Evolutionary conservation across 2,329 filamentous ascomycete genomes (phyloP).

Genomic region (Aureobasidium sp.): DNA sequence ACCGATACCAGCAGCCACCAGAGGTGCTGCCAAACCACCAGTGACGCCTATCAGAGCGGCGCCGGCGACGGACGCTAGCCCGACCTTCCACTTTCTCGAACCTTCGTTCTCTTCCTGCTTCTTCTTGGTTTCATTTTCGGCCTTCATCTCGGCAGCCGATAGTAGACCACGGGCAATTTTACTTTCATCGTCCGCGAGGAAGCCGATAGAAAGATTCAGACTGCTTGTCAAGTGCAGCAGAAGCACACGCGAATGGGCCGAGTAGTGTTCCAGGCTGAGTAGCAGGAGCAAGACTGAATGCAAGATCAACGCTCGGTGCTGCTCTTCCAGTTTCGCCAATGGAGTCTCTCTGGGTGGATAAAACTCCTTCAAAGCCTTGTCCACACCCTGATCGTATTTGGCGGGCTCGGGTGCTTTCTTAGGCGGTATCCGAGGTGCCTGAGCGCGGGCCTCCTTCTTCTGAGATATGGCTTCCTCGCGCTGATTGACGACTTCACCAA

Average conservation of each 20-base stretch:
- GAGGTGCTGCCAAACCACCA: constrained; percentile 67
- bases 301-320: constrained; percentile 31
- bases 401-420: constrained; percentile 18
- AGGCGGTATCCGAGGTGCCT: constrained; percentile 28
- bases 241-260: constrained; percentile 31
- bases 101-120: constrained; percentile 61
- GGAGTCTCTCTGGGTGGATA: constrained; percentile 35
- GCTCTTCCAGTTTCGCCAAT: constrained; percentile 30
- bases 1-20: constrained; percentile 73
- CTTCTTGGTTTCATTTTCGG: constrained; percentile 68
- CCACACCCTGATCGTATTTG: constrained; percentile 26
- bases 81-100: constrained; percentile 71
- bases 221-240: constrained; percentile 30
- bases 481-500: constrained; percentile 57
- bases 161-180: constrained; percentile 69
- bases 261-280: constrained; percentile 35
- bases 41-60: constrained; percentile 81
- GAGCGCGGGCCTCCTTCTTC: constrained; percentile 32
- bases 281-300: constrained; percentile 33
- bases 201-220: constrained; percentile 27
- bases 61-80: constrained; percentile 78
- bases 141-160: constrained; percentile 69
- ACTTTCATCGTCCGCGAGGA: constrained; percentile 44
- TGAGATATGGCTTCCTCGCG: constrained; percentile 28
- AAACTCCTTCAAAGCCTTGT: constrained; percentile 25